Evolutionary conservation across 768 basidiomycete genomes (phyloP), one percentile per base, ranked within the genome.

Genomic region (Mycena metata): DNA sequence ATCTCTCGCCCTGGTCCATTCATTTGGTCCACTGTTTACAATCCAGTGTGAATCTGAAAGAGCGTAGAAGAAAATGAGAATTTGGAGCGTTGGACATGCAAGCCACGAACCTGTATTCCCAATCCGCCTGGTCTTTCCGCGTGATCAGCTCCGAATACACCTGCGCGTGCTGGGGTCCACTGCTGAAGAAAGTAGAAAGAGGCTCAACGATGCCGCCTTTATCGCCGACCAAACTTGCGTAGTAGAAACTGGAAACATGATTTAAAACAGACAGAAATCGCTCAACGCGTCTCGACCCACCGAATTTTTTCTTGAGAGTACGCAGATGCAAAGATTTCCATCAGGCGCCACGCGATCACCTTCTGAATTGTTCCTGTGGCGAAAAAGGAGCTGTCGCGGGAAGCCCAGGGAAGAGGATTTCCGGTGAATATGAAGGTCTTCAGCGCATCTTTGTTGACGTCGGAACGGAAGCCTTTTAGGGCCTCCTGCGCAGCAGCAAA

Each of bases 341-440:
- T 60, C 12, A 79, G 51, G 19, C 76, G 69, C 23, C 74, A 67
- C 26, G 64, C 57, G 1, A 76, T 24, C 23, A 64, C 56, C 50
- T 80, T 80, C 52, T 79, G 75, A 2, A 74, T 24, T 10, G 72
- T 77, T n/a, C 30, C 76, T 49, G 1, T 69, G 39, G 70, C 58
- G 13, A 26, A 41, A 75, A 2, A n/a, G 24, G 2, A 67, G 43
- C 5, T 66, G 45, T 66, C 52, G 36, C 50, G 63, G 2, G 70
- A 66, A 8, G 59, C n/a, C 47, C 75, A 76, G 9, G 78, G 76
- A 15, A 80, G 72, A 16, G 76, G 50, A 45, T 78, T 79, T 11
- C 79, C 78, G 0, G 78, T 80, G 11, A 73, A 73, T 66, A 80
- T 79, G 74, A 80, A 80, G 1, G 74, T 72, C 51, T 78, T 79